These are phyloP conservation scores for Lactarius sp. DNA, from an alignment of 768 basidiomycete genomes.

Conservation along the genomic window DNA sequence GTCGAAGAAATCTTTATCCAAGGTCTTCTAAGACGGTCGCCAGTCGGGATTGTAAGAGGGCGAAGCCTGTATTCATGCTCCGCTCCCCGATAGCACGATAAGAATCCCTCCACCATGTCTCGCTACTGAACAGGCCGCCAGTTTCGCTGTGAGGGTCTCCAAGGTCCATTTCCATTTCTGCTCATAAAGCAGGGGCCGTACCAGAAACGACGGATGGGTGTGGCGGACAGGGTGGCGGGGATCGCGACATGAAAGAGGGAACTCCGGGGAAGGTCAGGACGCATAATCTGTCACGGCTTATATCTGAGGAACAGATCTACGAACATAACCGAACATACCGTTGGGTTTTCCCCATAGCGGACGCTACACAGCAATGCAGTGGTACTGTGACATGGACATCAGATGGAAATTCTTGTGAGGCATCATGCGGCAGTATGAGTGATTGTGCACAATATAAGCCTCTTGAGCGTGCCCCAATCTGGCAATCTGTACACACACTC, in stretches of 20 bases:
- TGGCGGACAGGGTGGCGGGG: not conserved
- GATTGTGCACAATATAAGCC: no score
- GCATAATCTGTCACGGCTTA: no score
- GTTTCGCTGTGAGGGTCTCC: not conserved
- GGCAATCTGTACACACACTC: no score
- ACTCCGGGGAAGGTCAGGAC: not conserved
- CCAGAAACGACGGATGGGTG: not conserved
- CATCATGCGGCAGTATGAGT: no score
- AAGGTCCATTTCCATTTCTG: not conserved
- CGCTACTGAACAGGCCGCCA: not conserved
- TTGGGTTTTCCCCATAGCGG: no score
- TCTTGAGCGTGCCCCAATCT: no score
- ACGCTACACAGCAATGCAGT: no score
- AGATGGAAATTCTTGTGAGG: no score
- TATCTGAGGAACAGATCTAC: no score
- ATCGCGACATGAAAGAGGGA: no score
- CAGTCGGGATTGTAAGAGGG: conserved; percentile 9
- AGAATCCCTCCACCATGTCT: not conserved
- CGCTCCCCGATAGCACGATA: not conserved
- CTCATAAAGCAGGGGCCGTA: not conserved
- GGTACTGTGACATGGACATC: no score
- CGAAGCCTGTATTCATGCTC: conserved; percentile 6
- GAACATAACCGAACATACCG: no score
- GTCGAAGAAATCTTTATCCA: not conserved
- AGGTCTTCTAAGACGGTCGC: conserved; percentile 6